Conservation (phyloP, 805 yeast genomes). For the Ogataea salicorniae region DNA sequence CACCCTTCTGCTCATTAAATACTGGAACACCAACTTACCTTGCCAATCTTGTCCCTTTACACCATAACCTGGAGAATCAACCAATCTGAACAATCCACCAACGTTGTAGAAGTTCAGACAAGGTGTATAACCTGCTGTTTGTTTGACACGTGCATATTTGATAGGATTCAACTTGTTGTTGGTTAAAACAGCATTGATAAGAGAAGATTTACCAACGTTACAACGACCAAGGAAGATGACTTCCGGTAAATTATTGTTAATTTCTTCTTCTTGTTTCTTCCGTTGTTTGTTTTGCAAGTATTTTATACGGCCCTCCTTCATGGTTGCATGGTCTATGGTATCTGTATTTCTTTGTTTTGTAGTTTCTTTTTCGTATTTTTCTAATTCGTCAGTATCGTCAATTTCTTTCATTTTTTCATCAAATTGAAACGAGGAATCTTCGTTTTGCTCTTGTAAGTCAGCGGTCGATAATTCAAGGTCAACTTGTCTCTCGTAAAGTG, state of each 20-base stretch:
- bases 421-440: too few relatives aligned
- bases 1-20: constrained; percentile 48
- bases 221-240: constrained; percentile 74
- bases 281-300: constrained; percentile 21
- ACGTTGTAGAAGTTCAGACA: constrained; percentile 69
- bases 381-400: constrained; percentile 3
- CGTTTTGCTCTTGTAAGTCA: too few relatives aligned
- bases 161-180: constrained; percentile 27
- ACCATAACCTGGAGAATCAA: constrained; percentile 94
- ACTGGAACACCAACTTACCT: constrained; percentile 64
- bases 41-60: constrained; percentile 57
- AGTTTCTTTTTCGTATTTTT: constrained; percentile 1
- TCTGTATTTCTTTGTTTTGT: neutral
- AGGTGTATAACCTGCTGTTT: constrained; percentile 40
- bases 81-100: constrained; percentile 56
- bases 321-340: constrained; percentile 1
- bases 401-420: neutral
- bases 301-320: constrained; percentile 26
- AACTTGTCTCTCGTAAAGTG: constrained; percentile 1
- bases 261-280: constrained; percentile 11
- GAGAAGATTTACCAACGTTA: constrained; percentile 81
- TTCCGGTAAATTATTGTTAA: constrained; percentile 53
- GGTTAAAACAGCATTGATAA: constrained; percentile 57
- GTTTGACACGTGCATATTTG: constrained; percentile 39
- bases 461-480: too few relatives aligned